Percentiles rank a stretch among this genome's conserved stretches.
phyloP scores from a whole-genome alignment of 306 rosid genomes.

The Dryas octopetala region DNA sequence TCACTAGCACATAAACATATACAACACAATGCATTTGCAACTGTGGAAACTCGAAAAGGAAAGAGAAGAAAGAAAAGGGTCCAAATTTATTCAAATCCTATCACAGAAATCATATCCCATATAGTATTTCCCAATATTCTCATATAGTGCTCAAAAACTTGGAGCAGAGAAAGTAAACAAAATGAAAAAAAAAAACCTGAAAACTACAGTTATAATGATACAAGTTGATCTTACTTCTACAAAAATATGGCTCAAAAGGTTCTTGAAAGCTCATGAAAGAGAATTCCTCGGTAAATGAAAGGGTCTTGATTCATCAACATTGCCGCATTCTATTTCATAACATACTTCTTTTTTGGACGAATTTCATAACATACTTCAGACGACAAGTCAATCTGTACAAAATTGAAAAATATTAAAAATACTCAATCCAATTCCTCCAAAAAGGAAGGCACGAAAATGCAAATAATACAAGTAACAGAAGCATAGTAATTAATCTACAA shows the following conservation, averaged over 20 bases:
- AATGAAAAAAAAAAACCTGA: neutral
- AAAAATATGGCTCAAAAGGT: slow-evolving; percentile 6
- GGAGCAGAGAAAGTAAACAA: neutral
- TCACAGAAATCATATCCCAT: neutral
- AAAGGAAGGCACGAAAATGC: neutral
- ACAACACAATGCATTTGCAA: neutral
- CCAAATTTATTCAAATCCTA: neutral
- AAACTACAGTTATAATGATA: neutral
- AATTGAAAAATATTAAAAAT: neutral
- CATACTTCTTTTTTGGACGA: too few relatives aligned
- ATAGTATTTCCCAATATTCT: neutral
- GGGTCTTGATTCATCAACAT: slow-evolving; percentile 8
- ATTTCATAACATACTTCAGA: neutral
- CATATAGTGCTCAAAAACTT: neutral
- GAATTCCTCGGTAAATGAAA: neutral
- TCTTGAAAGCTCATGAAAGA: neutral
- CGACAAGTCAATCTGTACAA: neutral
- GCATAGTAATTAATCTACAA: neutral
- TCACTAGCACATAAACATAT: neutral
- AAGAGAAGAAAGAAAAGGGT: neutral
- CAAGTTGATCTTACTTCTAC: neutral
- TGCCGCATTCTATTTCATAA: slow-evolving; percentile 1
- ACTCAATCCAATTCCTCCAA: neutral
- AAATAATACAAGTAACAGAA: neutral
- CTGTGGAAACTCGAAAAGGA: neutral